Base-by-base conservation (phyloP, 352 stramenopile genomes). In the Pythium volutum region DNA sequence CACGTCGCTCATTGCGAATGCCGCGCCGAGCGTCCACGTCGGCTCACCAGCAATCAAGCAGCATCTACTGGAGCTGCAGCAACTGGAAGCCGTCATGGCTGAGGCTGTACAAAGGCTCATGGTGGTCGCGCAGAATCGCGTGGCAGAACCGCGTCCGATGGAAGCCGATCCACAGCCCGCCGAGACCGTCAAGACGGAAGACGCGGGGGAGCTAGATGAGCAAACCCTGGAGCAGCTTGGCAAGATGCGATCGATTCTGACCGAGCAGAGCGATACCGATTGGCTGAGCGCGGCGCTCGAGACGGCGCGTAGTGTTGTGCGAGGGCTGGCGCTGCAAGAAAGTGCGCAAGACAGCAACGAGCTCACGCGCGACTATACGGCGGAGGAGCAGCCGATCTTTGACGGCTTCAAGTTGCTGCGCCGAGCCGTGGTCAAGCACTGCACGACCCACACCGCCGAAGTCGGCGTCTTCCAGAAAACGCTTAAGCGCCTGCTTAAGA, bases 31-130 rank as follows among this genome's bases (percentile, higher is more conserved):
- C 20, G 67, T 60, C 41, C 25, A 20, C 39, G 3, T 66, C 10
- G 33, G 41, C 29, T 59, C 71, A 7, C 53, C 68, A 0, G 22
- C 53, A 0, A 67, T 82, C 18, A 57, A 62, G 22, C 50, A 63
- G 61, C 36, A 75, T 23, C 60, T 90, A 23, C 14, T 23, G 0
- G 60, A 76, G 31, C 62, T 90, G 64, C 64, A 72, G 50, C 52
- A 51, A 33, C 62, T 88, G 0, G 63, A 72, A 2, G 46, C 41
- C 47, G 34, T 46, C 11, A 72, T 65, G 11, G 26, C 23, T 38
- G 48, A 57, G 29, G 6, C 33, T 6, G 7, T 60, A 7, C 8
- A 27, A 1, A 20, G n/a, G 29, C 41, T 59, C 27, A 53, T 47
- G 22, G 26, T 45, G 49, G 38, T 42, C 64, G 47, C 76, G 67